Evolutionary conservation across 768 basidiomycete species (phyloP).

Genomic region (Boletus subcaerulescens): DNA sequence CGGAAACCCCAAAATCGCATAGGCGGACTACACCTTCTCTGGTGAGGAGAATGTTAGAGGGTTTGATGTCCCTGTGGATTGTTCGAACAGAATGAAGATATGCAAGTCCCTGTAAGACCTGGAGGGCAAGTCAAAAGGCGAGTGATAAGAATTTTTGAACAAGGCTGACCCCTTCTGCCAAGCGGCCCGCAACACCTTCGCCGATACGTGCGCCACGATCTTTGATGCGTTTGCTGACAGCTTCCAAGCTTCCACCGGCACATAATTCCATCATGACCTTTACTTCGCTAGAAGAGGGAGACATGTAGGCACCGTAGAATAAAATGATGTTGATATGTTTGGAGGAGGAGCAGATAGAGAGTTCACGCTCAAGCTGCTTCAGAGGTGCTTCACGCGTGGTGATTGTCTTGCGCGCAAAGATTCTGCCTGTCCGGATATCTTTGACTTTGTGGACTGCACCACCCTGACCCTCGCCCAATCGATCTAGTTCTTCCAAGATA

Average conservation of each 20-base stretch:
- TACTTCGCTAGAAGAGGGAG: conserved; percentile 84
- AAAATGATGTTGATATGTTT: conserved; percentile 83
- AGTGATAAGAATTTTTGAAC: background rate
- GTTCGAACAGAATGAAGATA: conserved; percentile 90
- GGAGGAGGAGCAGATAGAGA: conserved; percentile 84
- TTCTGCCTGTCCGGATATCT: conserved; percentile 71
- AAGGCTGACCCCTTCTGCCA: conserved; percentile 83
- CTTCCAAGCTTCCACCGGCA: conserved; percentile 88
- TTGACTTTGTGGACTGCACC: conserved; percentile 94
- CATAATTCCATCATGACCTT: conserved; percentile 93
- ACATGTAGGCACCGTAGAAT: conserved; percentile 92
- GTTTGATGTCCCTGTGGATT: conserved; percentile 96
- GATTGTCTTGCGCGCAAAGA: conserved; percentile 95
- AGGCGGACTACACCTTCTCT: conserved; percentile 88
- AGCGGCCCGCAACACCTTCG: conserved; percentile 85
- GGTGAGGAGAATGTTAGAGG: conserved; percentile 88
- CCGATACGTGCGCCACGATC: conserved; percentile 75
- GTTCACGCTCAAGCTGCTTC: conserved; percentile 90
- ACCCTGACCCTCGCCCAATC: conserved; percentile 93
- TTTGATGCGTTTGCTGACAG: conserved; percentile 81
- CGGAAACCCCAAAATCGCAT: conserved; percentile 96
- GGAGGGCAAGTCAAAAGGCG: conserved; percentile 10
- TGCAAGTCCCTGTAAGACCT: conserved; percentile 88
- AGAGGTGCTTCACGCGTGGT: conserved; percentile 87
- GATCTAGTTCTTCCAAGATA: conserved; percentile 67